phyloP scores from a whole-genome alignment of 768 basidiomycete genomes.

The Mycena venus region DNA sequence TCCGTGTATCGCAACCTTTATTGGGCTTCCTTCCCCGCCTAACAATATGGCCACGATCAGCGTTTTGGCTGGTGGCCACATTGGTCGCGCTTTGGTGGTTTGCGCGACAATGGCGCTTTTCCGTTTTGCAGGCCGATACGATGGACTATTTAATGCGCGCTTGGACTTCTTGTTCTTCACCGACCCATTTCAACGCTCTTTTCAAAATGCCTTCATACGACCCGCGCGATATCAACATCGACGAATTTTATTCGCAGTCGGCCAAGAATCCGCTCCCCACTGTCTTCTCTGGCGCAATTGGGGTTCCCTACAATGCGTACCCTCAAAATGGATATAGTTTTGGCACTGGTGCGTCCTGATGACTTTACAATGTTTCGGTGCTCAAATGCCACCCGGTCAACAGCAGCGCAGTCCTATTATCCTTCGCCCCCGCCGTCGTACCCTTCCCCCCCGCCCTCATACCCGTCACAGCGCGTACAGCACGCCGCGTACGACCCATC shows the following conservation, averaged over 20 bases:
- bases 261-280: constrained; percentile 19
- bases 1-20: not conserved
- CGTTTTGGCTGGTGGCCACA: constrained; percentile 18
- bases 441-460: not conserved
- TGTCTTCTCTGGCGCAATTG: constrained; percentile 21
- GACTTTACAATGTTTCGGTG: not conserved
- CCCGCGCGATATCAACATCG: constrained; percentile 4
- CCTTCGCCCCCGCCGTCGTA: constrained; percentile 1
- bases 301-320: constrained; percentile 6
- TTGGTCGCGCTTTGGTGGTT: constrained; percentile 18
- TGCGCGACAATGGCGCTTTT: constrained; percentile 20
- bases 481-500: constrained; percentile 20
- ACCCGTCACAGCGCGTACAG: constrained; percentile 14
- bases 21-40: not conserved
- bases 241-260: not conserved
- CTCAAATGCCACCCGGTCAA: constrained; percentile 15
- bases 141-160: constrained; percentile 13
- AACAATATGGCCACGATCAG: constrained; percentile 13
- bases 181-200: not conserved
- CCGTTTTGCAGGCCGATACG: not conserved
- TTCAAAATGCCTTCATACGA: constrained; percentile 14
- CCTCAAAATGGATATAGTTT: constrained; percentile 13
- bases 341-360: constrained; percentile 15
- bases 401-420: constrained; percentile 22
- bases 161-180: not conserved